Base-by-base conservation (phyloP, 371 early-diverging fungal species). In the Fennellomyces sp. region DNA sequence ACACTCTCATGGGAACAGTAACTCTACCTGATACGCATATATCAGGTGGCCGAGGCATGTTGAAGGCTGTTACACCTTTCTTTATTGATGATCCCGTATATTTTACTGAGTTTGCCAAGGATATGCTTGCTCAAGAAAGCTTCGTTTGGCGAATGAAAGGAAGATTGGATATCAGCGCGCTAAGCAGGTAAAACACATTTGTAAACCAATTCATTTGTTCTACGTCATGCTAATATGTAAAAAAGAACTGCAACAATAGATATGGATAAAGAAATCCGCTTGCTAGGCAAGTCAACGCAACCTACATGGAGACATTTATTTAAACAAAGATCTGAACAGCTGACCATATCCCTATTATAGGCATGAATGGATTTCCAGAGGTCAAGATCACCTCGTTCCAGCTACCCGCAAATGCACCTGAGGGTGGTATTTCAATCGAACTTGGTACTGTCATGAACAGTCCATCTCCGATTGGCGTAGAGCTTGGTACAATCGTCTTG, bases 141-240 rank as follows among this genome's bases (percentile, higher is more conserved):
- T 85, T 87, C 60, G 70, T 63, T 25, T 87, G 88, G 88, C 75
- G 65, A 2, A 65, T 87, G 54, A 76, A 81, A 70, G 82, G 84
- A 28, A 75, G 73, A 53, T 72, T 83, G 26, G 80, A 82, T 61
- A 80, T 87, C 52, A 76, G 75, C 49, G 85, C 88, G 49, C 75
- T 85, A 39, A 67, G 80, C 17, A 77, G 81, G 78, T 78, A 69
- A 53, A 21, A 23, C 41, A n/a, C 35, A n/a, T 67, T 83, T 27
- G n/a, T n/a, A n/a, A 78, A 82, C 45, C 64, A 53, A 13, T 68
- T 80, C 58, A 57, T 15, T 19, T 35, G 61, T 4, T 73, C 73
- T 19, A 56, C 68, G 13, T 81, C 82, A 23, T 35, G 12, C 52
- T 47, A 31, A 39, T 56, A 52, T 33, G 23, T 52, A 55, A 29